Evolutionary conservation across 805 yeast species (phyloP), one percentile per base, ranked within the genome.

Genomic region (Saccharomycopsis capsularis): DNA sequence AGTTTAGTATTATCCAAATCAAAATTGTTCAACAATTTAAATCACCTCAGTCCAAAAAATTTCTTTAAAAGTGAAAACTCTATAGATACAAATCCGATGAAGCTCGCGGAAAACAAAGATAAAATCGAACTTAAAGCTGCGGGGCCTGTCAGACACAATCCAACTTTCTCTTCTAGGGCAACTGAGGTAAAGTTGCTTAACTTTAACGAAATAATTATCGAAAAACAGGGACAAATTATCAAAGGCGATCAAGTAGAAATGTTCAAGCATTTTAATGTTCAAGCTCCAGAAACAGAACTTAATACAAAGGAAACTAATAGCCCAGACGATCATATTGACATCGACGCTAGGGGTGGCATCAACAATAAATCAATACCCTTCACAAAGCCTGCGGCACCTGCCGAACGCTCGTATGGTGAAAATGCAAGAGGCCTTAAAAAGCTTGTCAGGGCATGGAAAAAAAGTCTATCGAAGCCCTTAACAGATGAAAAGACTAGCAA

Each of bases 121-220:
- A n/a, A n/a, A n/a, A n/a, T n/a, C n/a, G n/a, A n/a, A n/a, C n/a
- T n/a, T n/a, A n/a, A n/a, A n/a, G n/a, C n/a, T n/a, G n/a, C n/a
- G n/a, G n/a, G n/a, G n/a, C n/a, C n/a, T n/a, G n/a, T n/a, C n/a
- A n/a, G n/a, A n/a, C n/a, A n/a, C n/a, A n/a, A n/a, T n/a, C n/a
- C n/a, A n/a, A n/a, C n/a, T n/a, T n/a, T n/a, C n/a, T n/a, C n/a
- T n/a, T n/a, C n/a, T n/a, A n/a, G n/a, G 24, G 3, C 13, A 3
- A 11, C 15, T 35, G 29, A 44, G 15, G 27, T 44, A 13, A 48
- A 45, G 19, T 30, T 48, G 22, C 23, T 44, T 5, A 29, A 47
- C 34, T 47, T 47, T 34, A 42, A 42, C 23, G 4, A 35, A 7
- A 27, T 27, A 7, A 27, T 7, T 7, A 27, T 7, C 32, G 13